Conservation (phyloP, 345 rosid genomes). For the Aquilaria yunnanensis region DNA sequence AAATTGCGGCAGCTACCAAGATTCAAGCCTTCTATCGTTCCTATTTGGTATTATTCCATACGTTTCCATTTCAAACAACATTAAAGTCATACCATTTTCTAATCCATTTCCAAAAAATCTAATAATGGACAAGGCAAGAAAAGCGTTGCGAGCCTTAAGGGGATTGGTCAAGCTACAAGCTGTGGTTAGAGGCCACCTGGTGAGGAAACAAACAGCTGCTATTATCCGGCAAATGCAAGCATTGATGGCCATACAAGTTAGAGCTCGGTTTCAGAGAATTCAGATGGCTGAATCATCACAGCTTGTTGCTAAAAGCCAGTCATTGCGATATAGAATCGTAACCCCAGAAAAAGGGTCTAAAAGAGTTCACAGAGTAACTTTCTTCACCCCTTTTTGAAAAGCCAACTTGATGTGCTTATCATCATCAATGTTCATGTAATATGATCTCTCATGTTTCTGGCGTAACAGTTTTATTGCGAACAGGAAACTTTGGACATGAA, state of each 20-base stretch:
- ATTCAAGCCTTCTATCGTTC: constrained; percentile 57
- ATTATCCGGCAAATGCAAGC: constrained; percentile 51
- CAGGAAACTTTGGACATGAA: constrained; percentile 24
- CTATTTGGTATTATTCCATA: constrained; percentile 33
- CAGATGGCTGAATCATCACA: constrained; percentile 34
- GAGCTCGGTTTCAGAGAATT: constrained; percentile 56
- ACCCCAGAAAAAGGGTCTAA: constrained; percentile 13
- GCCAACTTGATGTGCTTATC: too few relatives aligned
- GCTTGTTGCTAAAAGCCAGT: constrained; percentile 13
- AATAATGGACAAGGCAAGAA: constrained; percentile 40
- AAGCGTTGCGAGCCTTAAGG: constrained; percentile 47
- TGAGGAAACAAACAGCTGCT: constrained; percentile 51
- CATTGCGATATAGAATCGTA: constrained; percentile 17
- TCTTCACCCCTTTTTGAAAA: not conserved
- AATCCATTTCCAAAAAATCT: not conserved
- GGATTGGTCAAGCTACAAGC: constrained; percentile 64
- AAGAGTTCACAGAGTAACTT: constrained; percentile 18
- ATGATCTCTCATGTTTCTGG: too few relatives aligned
- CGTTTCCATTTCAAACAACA: too few relatives aligned
- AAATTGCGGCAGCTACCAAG: constrained; percentile 49
- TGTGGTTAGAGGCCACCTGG: constrained; percentile 51
- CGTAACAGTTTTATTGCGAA: not conserved
- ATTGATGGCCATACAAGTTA: constrained; percentile 52
- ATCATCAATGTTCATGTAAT: too few relatives aligned
- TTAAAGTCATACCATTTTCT: too few relatives aligned